A percentile compares a stretch with the other conserved stretches of the same genome.
Evolutionary conservation across 2,329 filamentous ascomycete species (phyloP).

Genomic region (Magnaporthiopsis incrustans): DNA sequence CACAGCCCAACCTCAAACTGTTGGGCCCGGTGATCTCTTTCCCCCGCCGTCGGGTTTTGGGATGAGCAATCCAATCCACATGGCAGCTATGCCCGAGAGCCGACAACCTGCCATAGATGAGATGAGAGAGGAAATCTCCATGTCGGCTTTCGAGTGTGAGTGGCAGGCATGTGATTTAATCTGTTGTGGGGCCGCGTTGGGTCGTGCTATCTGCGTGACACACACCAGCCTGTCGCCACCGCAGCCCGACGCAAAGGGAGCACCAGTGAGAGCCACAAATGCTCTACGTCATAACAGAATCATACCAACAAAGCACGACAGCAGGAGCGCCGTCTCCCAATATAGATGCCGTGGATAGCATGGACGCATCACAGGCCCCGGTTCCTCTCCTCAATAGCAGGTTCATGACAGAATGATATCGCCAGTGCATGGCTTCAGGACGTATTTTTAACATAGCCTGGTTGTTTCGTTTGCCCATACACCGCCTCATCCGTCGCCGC

Average conservation of each 20-base stretch:
- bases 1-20: not conserved
- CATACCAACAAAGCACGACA: not conserved
- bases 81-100: not conserved
- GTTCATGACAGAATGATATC: not conserved
- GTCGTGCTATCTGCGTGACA: not conserved
- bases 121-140: no score
- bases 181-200: not conserved
- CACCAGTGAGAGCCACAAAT: not conserved
- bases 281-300: not conserved
- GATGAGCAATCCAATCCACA: not conserved
- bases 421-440: not conserved
- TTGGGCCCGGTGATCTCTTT: not conserved
- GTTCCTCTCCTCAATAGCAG: not conserved
- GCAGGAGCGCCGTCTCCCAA: not conserved
- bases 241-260: not conserved
- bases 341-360: not conserved
- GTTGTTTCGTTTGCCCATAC: not conserved
- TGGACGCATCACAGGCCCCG: not conserved
- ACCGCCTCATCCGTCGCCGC: not conserved
- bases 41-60: not conserved
- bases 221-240: not conserved
- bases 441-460: not conserved
- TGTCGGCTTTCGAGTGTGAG: not conserved
- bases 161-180: not conserved
- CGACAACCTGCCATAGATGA: no score